Evolutionary conservation across 306 rosid species (phyloP).

Genomic region (Vicia sativa): DNA sequence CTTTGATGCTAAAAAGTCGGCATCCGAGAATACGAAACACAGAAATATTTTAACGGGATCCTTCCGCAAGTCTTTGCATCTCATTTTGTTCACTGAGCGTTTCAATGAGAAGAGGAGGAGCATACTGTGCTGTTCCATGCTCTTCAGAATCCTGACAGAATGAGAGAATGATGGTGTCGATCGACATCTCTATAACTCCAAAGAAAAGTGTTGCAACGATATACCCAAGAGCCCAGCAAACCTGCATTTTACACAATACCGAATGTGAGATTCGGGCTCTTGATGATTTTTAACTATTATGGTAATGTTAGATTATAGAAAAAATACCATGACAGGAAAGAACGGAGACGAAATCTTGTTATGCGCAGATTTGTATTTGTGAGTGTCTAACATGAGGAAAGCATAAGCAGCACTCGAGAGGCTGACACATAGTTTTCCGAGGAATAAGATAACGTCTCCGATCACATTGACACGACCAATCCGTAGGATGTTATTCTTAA

Average conservation of each 20-base stretch:
- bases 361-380: slow-evolving; percentile 74
- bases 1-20: slow-evolving; percentile 6
- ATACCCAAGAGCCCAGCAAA: slow-evolving; percentile 90
- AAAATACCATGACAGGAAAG: slow-evolving; percentile 90
- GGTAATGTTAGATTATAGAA: slow-evolving; percentile 6
- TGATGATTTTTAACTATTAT: not conserved
- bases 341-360: slow-evolving; percentile 95
- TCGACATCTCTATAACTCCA: slow-evolving; percentile 93
- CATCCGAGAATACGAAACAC: slow-evolving; percentile 11
- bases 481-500: slow-evolving; percentile 83
- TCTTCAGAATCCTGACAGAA: slow-evolving; percentile 97
- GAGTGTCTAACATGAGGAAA: slow-evolving; percentile 89
- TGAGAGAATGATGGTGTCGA: slow-evolving; percentile 92
- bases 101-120: slow-evolving; percentile 96
- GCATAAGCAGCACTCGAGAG: slow-evolving; percentile 85
- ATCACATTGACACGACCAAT: slow-evolving; percentile 91
- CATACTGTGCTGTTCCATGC: slow-evolving; percentile 97
- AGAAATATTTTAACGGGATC: slow-evolving; percentile 46
- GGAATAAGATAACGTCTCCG: slow-evolving; percentile 91
- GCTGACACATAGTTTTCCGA: slow-evolving; percentile 92
- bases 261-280: not conserved
- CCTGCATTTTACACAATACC: slow-evolving; percentile 57
- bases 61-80: slow-evolving; percentile 84
- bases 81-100: slow-evolving; percentile 91
- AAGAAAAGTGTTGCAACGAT: slow-evolving; percentile 94